Evolutionary conservation across 208 protist genomes (phyloP).

Genomic region (Acanthamoeba lenticulata): DNA sequence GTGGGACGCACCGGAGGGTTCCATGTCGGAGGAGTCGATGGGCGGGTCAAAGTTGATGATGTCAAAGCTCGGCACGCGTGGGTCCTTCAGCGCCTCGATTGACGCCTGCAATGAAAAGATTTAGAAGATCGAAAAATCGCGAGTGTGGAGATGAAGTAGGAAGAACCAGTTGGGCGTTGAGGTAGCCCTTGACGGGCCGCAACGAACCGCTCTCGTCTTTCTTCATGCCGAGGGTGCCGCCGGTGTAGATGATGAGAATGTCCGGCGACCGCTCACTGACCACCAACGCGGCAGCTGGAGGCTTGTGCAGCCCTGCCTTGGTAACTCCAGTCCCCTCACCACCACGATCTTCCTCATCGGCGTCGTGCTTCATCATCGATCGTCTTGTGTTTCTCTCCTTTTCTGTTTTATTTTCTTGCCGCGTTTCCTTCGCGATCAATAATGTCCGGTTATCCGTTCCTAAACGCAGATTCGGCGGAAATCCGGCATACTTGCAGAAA

Average conservation of each 20-base stretch:
- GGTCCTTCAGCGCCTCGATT: neutral
- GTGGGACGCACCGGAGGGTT: neutral
- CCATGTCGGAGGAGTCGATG: slow-evolving; percentile 52
- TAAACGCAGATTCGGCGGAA: no score
- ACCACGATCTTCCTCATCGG: no score
- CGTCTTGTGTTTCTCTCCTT: no score
- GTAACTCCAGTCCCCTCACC: no score
- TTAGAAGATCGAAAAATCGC: neutral
- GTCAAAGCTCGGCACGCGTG: neutral
- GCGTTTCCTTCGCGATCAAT: no score
- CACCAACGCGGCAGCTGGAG: neutral
- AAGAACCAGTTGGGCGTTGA: neutral
- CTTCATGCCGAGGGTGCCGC: slow-evolving; percentile 35
- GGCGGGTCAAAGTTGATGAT: slow-evolving; percentile 39
- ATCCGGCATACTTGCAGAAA: no score
- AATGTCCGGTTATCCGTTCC: no score
- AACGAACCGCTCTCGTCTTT: neutral
- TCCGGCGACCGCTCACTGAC: neutral
- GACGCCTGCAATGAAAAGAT: neutral
- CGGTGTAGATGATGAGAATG: slow-evolving; percentile 47
- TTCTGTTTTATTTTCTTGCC: no score
- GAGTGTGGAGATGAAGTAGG: neutral
- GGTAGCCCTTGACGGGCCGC: neutral
- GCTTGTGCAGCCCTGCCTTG: neutral
- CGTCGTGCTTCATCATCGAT: no score